Conservation (phyloP, 805 yeast genomes). For the Wickerhamiella shivajii region DNA sequence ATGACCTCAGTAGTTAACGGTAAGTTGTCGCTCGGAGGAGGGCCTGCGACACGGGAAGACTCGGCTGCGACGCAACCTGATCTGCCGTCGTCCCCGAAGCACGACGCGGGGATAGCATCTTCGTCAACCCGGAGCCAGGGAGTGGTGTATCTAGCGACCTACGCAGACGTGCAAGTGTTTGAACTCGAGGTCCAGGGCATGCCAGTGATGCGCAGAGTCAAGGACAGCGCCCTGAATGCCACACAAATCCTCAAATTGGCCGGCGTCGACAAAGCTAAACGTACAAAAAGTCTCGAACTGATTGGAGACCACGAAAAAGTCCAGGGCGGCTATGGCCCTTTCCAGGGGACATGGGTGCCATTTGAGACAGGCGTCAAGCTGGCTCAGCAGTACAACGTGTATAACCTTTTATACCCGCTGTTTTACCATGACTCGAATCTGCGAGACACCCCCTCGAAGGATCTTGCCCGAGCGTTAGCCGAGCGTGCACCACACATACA, state of each 20-base stretch:
- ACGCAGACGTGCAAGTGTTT: slow-evolving; percentile 44
- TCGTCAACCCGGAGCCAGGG: background rate
- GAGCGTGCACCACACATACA: slow-evolving; percentile 17
- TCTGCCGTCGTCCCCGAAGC: too few relatives aligned
- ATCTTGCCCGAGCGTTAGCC: slow-evolving; percentile 31
- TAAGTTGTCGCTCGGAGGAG: too few relatives aligned
- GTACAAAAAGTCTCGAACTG: slow-evolving; percentile 51
- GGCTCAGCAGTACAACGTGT: slow-evolving; percentile 46
- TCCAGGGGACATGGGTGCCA: slow-evolving; percentile 44
- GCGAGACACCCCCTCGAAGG: slow-evolving; percentile 34
- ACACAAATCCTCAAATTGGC: slow-evolving; percentile 59
- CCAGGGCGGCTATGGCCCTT: slow-evolving; percentile 62
- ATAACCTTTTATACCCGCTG: slow-evolving; percentile 37
- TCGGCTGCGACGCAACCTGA: too few relatives aligned
- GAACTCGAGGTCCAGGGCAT: slow-evolving; percentile 49
- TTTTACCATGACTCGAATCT: slow-evolving; percentile 31
- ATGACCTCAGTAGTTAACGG: too few relatives aligned
- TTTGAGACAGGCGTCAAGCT: slow-evolving; percentile 42
- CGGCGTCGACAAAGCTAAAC: slow-evolving; percentile 47
- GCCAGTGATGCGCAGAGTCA: slow-evolving; percentile 50
- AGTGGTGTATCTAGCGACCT: slow-evolving; percentile 40
- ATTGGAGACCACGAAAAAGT: slow-evolving; percentile 58
- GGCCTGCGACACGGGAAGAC: too few relatives aligned
- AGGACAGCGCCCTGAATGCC: slow-evolving; percentile 55
- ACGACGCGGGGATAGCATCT: too few relatives aligned